Evolutionary conservation across 495 filamentous ascomycete species (phyloP).

Genomic region (Aspergillus incahuasiensis): DNA sequence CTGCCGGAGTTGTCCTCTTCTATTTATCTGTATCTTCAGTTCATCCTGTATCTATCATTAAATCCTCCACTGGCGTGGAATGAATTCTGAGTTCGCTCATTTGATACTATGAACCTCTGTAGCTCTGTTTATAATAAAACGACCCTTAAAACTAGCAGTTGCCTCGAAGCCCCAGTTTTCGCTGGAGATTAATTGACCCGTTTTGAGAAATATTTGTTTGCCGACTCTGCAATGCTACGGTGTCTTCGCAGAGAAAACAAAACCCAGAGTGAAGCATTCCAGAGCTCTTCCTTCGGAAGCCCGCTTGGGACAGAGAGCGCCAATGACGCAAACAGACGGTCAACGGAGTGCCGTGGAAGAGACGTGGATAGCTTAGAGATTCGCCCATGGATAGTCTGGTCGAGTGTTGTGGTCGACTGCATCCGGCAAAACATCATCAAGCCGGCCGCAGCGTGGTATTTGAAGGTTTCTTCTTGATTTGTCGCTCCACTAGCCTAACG

Average conservation of each 20-base stretch:
- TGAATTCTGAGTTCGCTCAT: background rate
- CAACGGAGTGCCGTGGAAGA: background rate
- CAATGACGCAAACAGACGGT: slow-evolving; percentile 19
- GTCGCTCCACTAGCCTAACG: background rate
- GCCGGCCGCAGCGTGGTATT: slow-evolving; percentile 10
- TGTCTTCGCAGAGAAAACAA: background rate
- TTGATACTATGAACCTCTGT: background rate
- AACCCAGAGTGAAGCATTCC: slow-evolving; percentile 6
- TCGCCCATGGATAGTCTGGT: background rate
- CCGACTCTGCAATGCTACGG: background rate
- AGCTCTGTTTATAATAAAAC: too few species aligned
- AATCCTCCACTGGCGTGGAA: slow-evolving; percentile 14
- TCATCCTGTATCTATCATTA: slow-evolving; percentile 8
- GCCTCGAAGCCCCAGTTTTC: too few species aligned
- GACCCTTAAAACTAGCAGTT: background rate
- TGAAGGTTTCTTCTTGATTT: background rate
- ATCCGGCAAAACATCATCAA: slow-evolving; percentile 14
- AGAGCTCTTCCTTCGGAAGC: background rate
- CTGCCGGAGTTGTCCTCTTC: slow-evolving; percentile 14
- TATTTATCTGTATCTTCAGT: slow-evolving; percentile 13
- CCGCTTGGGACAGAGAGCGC: background rate
- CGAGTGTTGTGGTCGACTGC: slow-evolving; percentile 4
- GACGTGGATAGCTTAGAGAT: background rate
- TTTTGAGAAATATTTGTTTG: background rate
- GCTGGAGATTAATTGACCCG: background rate